Conservation (phyloP, 129 eudicot genomes). For the Lactuca sativa region DNA sequence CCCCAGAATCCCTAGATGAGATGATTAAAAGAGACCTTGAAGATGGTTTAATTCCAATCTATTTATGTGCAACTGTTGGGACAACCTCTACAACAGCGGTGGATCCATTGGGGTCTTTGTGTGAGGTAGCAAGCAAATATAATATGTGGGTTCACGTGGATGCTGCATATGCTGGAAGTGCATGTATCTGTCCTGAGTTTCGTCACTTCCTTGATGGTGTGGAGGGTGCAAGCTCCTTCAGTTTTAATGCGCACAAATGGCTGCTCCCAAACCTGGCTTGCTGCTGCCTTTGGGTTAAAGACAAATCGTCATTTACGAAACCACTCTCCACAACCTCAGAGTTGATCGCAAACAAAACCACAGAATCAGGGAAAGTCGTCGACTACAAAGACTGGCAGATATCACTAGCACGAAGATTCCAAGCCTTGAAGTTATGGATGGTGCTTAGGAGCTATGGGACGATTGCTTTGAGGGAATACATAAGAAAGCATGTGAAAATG, state of each 20-base stretch:
- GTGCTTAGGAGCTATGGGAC: slow-evolving; percentile 47
- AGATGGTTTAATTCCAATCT: slow-evolving; percentile 38
- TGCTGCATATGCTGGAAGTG: slow-evolving; percentile 10
- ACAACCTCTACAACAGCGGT: slow-evolving; percentile 43
- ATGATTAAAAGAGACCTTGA: slow-evolving; percentile 29
- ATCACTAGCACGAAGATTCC: slow-evolving; percentile 33
- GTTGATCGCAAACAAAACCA: slow-evolving; percentile 34
- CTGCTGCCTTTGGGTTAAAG: slow-evolving; percentile 48
- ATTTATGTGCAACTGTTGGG: slow-evolving; percentile 47
- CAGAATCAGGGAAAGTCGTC: slow-evolving; percentile 32
- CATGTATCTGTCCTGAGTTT: slow-evolving; percentile 45
- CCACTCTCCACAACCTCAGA: slow-evolving; percentile 42
- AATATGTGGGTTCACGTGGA: slow-evolving; percentile 55
- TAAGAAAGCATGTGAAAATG: slow-evolving; percentile 35
- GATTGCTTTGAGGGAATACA: slow-evolving; percentile 21
- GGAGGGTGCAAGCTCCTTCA: slow-evolving; percentile 38
- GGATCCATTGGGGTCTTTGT: slow-evolving; percentile 32
- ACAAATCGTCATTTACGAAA: slow-evolving; percentile 23
- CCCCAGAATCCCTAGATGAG: slow-evolving; percentile 15
- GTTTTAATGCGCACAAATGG: slow-evolving; percentile 53
- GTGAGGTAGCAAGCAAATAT: slow-evolving; percentile 38
- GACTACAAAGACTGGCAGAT: slow-evolving; percentile 58
- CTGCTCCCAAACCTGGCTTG: slow-evolving; percentile 40
- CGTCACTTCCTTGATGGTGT: slow-evolving; percentile 38
- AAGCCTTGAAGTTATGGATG: slow-evolving; percentile 46